phyloP scores from a whole-genome alignment of 805 yeast species.

The Kurtzmaniella fragi region DNA sequence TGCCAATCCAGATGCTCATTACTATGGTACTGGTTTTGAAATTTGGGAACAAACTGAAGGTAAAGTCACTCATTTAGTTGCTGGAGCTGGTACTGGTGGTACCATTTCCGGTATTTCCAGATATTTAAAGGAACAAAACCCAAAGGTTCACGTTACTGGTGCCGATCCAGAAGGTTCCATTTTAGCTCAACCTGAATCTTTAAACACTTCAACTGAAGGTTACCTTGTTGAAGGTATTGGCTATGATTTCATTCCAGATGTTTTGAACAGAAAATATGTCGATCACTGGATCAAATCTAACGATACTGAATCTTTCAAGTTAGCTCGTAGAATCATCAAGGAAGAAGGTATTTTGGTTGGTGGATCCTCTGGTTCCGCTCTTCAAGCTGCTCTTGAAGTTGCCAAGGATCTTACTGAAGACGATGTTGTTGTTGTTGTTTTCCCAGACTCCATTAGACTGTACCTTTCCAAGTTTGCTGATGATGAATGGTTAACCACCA shows the following conservation, averaged over 20 bases:
- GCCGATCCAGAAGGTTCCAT: slow-evolving; percentile 89
- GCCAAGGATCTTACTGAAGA: slow-evolving; percentile 65
- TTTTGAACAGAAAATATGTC: slow-evolving; percentile 57
- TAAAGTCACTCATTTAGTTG: slow-evolving; percentile 67
- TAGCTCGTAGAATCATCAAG: slow-evolving; percentile 75
- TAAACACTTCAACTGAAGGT: slow-evolving; percentile 53
- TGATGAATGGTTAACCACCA: slow-evolving; percentile 84
- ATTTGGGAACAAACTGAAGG: slow-evolving; percentile 79
- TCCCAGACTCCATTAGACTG: slow-evolving; percentile 85
- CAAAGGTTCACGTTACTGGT: slow-evolving; percentile 58
- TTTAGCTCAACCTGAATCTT: slow-evolving; percentile 70
- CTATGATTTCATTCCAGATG: slow-evolving; percentile 83
- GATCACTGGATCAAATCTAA: slow-evolving; percentile 86
- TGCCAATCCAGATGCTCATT: slow-evolving; percentile 81
- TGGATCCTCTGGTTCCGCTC: slow-evolving; percentile 84
- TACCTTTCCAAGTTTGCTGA: slow-evolving; percentile 84
- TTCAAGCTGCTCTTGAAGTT: slow-evolving; percentile 71
- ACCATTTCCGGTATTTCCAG: slow-evolving; percentile 90
- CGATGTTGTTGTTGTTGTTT: slow-evolving; percentile 71
- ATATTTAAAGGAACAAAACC: slow-evolving; percentile 68
- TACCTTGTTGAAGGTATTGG: slow-evolving; percentile 91
- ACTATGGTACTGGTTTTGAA: slow-evolving; percentile 78
- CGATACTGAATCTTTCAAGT: slow-evolving; percentile 71
- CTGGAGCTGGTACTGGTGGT: slow-evolving; percentile 97
- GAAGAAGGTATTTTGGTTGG: slow-evolving; percentile 88